Percentiles rank a stretch among this genome's conserved stretches.
phyloP scores from a whole-genome alignment of 1,139 yeast species.

The Yamadazyma dushanensis region DNA sequence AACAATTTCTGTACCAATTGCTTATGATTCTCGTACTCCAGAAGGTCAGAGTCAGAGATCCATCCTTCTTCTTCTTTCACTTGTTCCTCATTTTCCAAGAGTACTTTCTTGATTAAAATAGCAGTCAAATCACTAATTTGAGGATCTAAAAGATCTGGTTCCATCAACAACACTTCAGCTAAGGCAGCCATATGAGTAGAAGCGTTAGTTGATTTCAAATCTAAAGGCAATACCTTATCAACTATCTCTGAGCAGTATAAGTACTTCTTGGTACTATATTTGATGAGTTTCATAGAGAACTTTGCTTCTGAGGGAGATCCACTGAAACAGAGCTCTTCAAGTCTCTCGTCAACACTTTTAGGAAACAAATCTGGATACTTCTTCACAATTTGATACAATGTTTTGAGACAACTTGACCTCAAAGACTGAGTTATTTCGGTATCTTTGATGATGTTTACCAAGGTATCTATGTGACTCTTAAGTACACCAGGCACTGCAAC shows the following conservation, averaged over 20 bases:
- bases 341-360: slow-evolving; percentile 28
- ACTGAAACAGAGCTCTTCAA: slow-evolving; percentile 44
- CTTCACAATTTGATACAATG: slow-evolving; percentile 60
- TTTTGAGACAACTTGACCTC: slow-evolving; percentile 40
- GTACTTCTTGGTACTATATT: slow-evolving; percentile 41
- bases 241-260: slow-evolving; percentile 38
- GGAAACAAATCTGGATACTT: slow-evolving; percentile 45
- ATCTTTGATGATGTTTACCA: slow-evolving; percentile 43
- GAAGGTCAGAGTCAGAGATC: slow-evolving; percentile 50
- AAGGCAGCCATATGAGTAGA: slow-evolving; percentile 61
- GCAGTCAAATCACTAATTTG: slow-evolving; percentile 60
- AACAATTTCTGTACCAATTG: slow-evolving; percentile 48
- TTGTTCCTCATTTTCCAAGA: slow-evolving; percentile 45
- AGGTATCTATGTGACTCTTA: slow-evolving; percentile 54
- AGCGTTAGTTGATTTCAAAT: slow-evolving; percentile 33
- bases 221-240: slow-evolving; percentile 52
- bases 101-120: slow-evolving; percentile 58
- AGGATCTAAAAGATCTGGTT: slow-evolving; percentile 52
- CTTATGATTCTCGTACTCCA: slow-evolving; percentile 21
- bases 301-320: slow-evolving; percentile 68
- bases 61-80: slow-evolving; percentile 33
- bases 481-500: slow-evolving; percentile 62
- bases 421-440: slow-evolving; percentile 9
- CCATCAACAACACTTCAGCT: slow-evolving; percentile 58
- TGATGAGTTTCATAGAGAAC: slow-evolving; percentile 63